Base-by-base conservation (phyloP, 1,139 yeast species). In the Saccharomycopsis hybrid region DNA sequence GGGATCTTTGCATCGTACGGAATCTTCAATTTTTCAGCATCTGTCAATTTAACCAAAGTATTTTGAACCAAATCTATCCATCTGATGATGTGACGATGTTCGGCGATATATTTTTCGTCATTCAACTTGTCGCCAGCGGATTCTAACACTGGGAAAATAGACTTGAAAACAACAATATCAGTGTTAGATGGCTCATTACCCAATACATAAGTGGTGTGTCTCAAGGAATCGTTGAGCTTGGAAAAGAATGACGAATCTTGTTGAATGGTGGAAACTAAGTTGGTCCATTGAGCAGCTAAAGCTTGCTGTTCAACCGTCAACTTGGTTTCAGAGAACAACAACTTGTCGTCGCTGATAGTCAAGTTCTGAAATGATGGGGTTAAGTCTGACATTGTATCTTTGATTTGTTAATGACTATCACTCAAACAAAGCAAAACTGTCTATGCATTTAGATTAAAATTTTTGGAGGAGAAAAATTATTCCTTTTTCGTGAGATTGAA, bases 1-100 rank as follows among this genome's bases (percentile, higher is more conserved):
- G 96, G 88, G 48, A 87, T 72, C 55, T 75, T 80, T 45, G 79
- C 71, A 57, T 79, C 77, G 59, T 70, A 70, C 63, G 86, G 78
- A 54, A 89, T 65, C 47, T 62, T 64, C 54, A 90, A 62, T 62
- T 77, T 74, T 36, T 74, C 74, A 44, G 84, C 74, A 11, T 69
- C 71, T 41, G 80, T 74, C 35, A 71, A 58, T 29, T 43, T 56
- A 42, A 67, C 55, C 54, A 74, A 67, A 31, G 79, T 72, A 64
- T 82, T 78, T 71, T 92, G 97, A 56, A 92, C 70, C 60, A 86
- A 77, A 62, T 89, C 96, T 28, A 78, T 78, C 97, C 97, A 92
- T 76, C 97, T 84, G 56, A 88, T 71, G 55, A 89, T 73, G 67
- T 90, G 97, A 75, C 97, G 85, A 64, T 69, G 68, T 47, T 68